Evolutionary conservation across 1,284 basidiomycete genomes (phyloP).

Genomic region (Caloboletus firmus): DNA sequence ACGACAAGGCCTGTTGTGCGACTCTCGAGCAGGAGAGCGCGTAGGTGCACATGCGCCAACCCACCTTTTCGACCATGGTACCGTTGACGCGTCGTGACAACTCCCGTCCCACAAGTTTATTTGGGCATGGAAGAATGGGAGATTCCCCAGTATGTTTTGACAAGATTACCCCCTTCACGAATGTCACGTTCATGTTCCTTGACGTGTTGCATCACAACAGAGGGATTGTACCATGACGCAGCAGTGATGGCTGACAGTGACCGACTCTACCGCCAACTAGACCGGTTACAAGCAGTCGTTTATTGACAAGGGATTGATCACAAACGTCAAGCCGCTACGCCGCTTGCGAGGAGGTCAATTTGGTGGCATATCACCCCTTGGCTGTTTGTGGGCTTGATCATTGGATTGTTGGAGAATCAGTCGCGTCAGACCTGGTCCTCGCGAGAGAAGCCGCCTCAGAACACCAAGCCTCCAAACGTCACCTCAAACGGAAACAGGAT

Average conservation of each 20-base stretch:
- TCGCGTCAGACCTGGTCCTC: background rate
- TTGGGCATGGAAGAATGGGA: no score
- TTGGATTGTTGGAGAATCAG: background rate
- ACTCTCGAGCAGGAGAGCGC: no score
- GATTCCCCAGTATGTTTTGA: constrained; percentile 46
- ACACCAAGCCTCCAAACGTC: background rate
- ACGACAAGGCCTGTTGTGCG: constrained; percentile 56
- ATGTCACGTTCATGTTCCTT: background rate
- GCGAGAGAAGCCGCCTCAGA: background rate
- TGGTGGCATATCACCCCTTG: constrained; percentile 21
- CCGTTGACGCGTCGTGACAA: no score
- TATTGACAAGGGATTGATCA: constrained; percentile 44
- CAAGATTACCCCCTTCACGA: background rate
- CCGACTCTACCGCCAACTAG: constrained; percentile 53
- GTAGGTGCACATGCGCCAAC: no score
- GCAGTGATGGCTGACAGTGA: constrained; percentile 45
- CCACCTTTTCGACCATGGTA: no score
- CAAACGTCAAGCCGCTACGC: constrained; percentile 56
- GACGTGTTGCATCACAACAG: constrained; percentile 20
- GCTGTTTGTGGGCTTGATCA: background rate
- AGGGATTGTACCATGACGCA: constrained; percentile 50
- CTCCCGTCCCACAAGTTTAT: no score
- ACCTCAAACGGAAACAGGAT: background rate
- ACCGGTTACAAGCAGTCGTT: constrained; percentile 67
- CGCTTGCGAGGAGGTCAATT: constrained; percentile 57